Conservation (phyloP, 257 asterid species). For the Nicotiana attenuata region DNA sequence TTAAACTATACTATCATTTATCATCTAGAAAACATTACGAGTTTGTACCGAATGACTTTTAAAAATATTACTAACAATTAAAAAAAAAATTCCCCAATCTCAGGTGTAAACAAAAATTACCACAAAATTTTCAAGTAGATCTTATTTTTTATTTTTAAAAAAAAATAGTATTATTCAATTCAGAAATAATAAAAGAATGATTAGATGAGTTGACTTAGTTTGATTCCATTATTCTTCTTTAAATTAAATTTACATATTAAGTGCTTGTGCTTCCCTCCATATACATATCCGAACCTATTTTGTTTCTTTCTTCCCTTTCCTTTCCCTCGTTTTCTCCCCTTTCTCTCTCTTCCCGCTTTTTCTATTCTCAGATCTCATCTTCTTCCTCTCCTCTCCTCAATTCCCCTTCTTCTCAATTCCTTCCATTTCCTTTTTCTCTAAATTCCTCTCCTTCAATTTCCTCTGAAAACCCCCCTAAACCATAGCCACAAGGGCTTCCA, state of each 20-base stretch:
- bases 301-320: conserved; percentile 66
- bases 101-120: neutral
- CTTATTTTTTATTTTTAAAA: no score
- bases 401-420: neutral
- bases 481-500: neutral
- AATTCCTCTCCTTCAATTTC: neutral
- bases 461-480: neutral
- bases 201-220: neutral
- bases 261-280: conserved; percentile 73
- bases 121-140: no score
- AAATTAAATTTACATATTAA: neutral
- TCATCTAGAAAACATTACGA: neutral
- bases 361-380: conserved; percentile 27
- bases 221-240: neutral
- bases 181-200: neutral
- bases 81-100: neutral
- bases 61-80: neutral
- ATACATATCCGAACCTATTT: conserved; percentile 81
- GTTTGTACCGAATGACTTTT: neutral
- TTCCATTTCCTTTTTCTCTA: neutral
- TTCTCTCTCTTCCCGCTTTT: conserved; percentile 47
- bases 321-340: conserved; percentile 26
- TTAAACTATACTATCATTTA: neutral
- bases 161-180: no score
- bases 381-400: neutral